Evolutionary conservation across 1,284 basidiomycete species (phyloP), one percentile per base, ranked within the genome.

Genomic region (Macrocystidia cucumis): DNA sequence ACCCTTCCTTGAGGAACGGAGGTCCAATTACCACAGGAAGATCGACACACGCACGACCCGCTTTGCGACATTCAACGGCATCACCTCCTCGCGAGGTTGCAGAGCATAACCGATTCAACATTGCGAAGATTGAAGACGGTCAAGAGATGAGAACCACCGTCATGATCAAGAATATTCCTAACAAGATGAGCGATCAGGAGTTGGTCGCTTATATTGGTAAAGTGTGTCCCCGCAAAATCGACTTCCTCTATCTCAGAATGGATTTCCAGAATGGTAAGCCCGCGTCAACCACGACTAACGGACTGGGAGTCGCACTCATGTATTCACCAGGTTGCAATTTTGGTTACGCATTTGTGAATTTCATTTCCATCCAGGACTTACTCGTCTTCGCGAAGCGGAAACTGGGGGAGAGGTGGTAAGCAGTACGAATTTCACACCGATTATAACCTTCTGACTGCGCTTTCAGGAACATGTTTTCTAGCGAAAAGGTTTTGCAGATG

Each of bases 131-230:
- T 49, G 81, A 82, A 54, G 70, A 67, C 21, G 88, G 89, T 0
- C 55, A 69, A 36, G 88, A 91, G 48, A 87, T 80, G 21, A 67
- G 88, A 25, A 90, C 87, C 14, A 90, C 87, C 8, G 75, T 87
- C 32, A 89, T 89, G 86, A 78, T 86, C 44, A 86, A 89, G 60
- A 91, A 91, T 49, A 84, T 91, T 29, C 87, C 87, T 2, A 91
- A 90, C 59, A 89, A 89, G 59, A 85, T 91, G 82, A 81, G 69
- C 37, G 82, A 88, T 55, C 68, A 64, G 49, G 84, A 89, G 45
- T 56, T 91, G 44, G 66, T 80, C 47, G 56, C 56, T 25, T 88
- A 77, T 51, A 86, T 90, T 44, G 68, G 63, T 25, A 68, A 70
- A 38, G 81, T 86, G 14, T 76, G 78, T 48, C 72, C 74, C 13